A percentile compares a stretch with the other conserved stretches of the same genome.
phyloP scores from a whole-genome alignment of 2,329 filamentous ascomycete genomes.

The Aspergillus eucalypticola region DNA sequence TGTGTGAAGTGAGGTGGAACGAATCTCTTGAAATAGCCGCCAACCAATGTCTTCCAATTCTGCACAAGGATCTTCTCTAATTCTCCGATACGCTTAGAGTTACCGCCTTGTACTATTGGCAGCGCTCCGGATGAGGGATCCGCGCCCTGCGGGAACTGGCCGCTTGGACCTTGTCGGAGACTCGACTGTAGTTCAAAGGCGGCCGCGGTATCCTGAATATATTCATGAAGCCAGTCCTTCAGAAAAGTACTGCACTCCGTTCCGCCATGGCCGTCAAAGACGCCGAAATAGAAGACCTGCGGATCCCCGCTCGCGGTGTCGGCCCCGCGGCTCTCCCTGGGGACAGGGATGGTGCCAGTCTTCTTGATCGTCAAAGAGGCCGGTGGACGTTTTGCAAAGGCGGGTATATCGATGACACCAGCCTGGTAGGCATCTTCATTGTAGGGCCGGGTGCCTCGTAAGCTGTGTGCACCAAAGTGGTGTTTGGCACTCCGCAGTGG shows the following conservation, averaged over 20 bases:
- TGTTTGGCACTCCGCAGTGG: constrained; percentile 92
- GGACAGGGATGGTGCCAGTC: constrained; percentile 21
- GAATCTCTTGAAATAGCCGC: constrained; percentile 93
- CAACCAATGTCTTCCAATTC: constrained; percentile 80
- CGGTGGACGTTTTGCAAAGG: constrained; percentile 83
- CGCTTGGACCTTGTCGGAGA: constrained; percentile 51
- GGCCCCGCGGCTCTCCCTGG: constrained; percentile 61
- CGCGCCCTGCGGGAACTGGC: constrained; percentile 13
- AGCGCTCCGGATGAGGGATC: constrained; percentile 34
- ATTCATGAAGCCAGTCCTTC: constrained; percentile 78
- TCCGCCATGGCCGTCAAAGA: constrained; percentile 96
- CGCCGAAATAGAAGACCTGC: constrained; percentile 94
- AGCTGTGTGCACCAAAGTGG: constrained; percentile 81
- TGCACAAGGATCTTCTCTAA: constrained; percentile 71
- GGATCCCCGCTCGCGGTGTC: constrained; percentile 83
- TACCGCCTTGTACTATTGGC: constrained; percentile 54
- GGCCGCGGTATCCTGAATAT: constrained; percentile 78
- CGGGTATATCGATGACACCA: constrained; percentile 87
- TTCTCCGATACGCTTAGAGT: constrained; percentile 63
- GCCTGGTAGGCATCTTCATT: constrained; percentile 96
- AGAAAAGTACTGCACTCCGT: constrained; percentile 85
- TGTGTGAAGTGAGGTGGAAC: constrained; percentile 73
- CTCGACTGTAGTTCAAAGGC: constrained; percentile 79
- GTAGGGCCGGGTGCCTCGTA: constrained; percentile 78
- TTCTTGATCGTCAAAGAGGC: constrained; percentile 56